These are phyloP conservation scores for Cordyceps tenuipes DNA, from an alignment of 2,329 filamentous ascomycete species.

Conservation along the genomic window DNA sequence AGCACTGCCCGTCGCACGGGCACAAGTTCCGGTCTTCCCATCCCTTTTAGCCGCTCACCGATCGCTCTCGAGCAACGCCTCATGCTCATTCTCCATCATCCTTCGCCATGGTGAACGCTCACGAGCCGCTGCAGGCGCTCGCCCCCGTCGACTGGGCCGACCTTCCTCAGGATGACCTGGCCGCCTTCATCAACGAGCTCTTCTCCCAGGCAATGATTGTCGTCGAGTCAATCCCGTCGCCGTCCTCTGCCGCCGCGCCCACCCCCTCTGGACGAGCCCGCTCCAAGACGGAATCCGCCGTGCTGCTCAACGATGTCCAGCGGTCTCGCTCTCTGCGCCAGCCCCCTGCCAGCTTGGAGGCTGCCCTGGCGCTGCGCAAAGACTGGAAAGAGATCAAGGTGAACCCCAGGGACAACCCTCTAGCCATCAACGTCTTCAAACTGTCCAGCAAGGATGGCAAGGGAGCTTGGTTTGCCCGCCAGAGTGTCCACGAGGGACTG, in stretches of 20 bases:
- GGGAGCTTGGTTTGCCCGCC: conserved; percentile 82
- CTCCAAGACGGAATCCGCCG: conserved; percentile 42
- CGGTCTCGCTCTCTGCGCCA: conserved; percentile 32
- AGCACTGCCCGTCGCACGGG: not conserved
- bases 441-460: conserved; percentile 69
- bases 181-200: conserved; percentile 46
- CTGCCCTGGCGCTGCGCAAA: conserved; percentile 54
- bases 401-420: conserved; percentile 62
- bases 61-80: not conserved
- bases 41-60: not conserved
- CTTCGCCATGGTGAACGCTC: conserved; percentile 43
- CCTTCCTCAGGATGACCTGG: conserved; percentile 38
- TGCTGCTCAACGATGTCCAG: conserved; percentile 42
- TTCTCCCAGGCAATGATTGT: conserved; percentile 63
- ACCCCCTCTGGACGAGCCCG: conserved; percentile 40
- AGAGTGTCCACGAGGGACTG: conserved; percentile 72
- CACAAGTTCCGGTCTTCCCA: not conserved
- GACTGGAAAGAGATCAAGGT: conserved; percentile 84
- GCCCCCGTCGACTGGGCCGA: conserved; percentile 46
- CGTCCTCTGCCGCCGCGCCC: conserved; percentile 26
- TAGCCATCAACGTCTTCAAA: conserved; percentile 73
- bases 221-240: conserved; percentile 63
- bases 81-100: not conserved
- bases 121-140: conserved; percentile 50
- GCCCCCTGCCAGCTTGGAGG: conserved; percentile 39